Base-by-base conservation (phyloP, 108 stramenopile species). In the Cyclotella choctawhatcheeana region DNA sequence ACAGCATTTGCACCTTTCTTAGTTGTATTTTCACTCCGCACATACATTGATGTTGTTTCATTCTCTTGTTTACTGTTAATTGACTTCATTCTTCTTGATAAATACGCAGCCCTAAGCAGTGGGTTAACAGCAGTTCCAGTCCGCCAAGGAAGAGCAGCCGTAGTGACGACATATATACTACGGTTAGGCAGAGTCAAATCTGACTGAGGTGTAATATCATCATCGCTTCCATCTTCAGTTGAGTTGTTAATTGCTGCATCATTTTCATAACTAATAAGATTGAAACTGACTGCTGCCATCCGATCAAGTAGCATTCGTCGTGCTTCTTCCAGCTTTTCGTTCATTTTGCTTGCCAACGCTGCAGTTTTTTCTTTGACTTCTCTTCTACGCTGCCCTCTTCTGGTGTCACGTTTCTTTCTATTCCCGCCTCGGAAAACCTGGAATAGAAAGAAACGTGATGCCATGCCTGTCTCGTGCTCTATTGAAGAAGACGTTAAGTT, bases 61-160 rank as follows among this genome's bases (percentile, higher is more conserved):
- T 52, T 58, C 40, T 10, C 44, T 27, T 17, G 12, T 47, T 44
- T 30, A 17, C 58, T 25, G 65, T 74, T 71, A 34, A 77, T 70
- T 71, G 69, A 60, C 58, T 73, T 77, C 37, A 64, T 58, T 44
- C 53, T 43, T 31, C 73, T 58, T 10, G 83, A 74, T 10, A 96
- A 62, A 67, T 96, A 90, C 1, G 94, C 94, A 12, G 94, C 94
- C 31, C 94, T 78, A 3, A 96, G 77, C 32, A 93, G 76, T 7
- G 94, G 94, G 81, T 96, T 96, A 0, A 96, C 86, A 25, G 91
- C 81, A 20, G 94, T 96, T 30, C 94, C 94, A 37, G 94, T 96
- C 56, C 90, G 73, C 94, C 92, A 96, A 24, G 94, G 94, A 40
- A 96, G 65, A 21, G 89, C 69, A 27, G 92, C 94, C 31, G 94